phyloP scores from a whole-genome alignment of 768 basidiomycete genomes.

The Mrakia hoshinonis region DNA sequence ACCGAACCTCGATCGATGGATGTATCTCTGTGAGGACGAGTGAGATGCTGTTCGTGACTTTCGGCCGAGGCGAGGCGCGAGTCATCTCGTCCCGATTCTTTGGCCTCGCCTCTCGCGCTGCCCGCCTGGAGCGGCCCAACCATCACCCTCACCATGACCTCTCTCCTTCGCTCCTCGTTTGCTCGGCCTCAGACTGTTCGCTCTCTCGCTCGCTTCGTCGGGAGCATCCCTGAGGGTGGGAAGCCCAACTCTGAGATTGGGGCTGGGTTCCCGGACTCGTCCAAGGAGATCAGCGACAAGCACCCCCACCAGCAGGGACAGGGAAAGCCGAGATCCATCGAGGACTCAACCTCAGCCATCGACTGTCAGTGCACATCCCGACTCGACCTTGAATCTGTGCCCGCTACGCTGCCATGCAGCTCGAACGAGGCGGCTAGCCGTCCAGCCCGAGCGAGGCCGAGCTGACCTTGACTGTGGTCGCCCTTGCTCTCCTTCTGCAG shows the following conservation, averaged over 20 bases:
- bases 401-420: no score
- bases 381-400: neutral
- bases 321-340: constrained; percentile 16
- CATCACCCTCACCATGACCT: neutral
- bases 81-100: neutral
- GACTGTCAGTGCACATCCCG: constrained; percentile 9
- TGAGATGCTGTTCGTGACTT: neutral
- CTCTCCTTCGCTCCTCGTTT: no score
- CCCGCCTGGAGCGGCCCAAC: neutral
- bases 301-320: constrained; percentile 16
- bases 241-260: constrained; percentile 13
- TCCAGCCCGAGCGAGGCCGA: neutral
- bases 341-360: constrained; percentile 25
- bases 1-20: no score
- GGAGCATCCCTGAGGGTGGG: constrained; percentile 3
- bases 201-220: neutral
- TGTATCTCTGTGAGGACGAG: no score
- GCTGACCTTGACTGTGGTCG: constrained; percentile 2
- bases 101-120: neutral
- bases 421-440: neutral
- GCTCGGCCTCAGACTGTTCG: neutral
- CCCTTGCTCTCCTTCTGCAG: constrained; percentile 9
- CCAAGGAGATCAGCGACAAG: constrained; percentile 20
- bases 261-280: constrained; percentile 1
- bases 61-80: neutral